Evolutionary conservation across 169 alveolate genomes (phyloP).

Genomic region (Toxoplasma gondii): DNA sequence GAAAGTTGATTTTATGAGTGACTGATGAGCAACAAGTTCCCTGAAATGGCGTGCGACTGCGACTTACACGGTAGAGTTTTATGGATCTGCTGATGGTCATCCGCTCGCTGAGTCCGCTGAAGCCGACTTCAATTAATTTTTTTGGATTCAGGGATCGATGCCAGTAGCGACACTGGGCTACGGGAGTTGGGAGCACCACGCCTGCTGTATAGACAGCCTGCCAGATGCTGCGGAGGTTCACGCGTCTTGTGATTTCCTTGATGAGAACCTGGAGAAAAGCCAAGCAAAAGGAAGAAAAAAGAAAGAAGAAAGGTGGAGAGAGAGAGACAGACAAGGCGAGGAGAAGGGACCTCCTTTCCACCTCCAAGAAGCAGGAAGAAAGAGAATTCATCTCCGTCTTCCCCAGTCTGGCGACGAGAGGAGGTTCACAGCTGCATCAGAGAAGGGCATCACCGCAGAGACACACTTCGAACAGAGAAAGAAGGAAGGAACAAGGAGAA

Average conservation of each 20-base stretch:
- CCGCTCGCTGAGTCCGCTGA: constrained; percentile 82
- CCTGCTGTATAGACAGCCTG: constrained; percentile 94
- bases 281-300: neutral
- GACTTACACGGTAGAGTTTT: constrained; percentile 85
- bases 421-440: no score
- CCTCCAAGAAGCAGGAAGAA: no score
- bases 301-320: neutral
- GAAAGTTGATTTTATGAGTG: no score
- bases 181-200: constrained; percentile 94
- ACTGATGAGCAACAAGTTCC: no score
- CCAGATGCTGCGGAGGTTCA: constrained; percentile 93
- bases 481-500: no score
- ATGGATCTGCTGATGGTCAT: constrained; percentile 91
- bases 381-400: no score
- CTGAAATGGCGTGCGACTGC: no score
- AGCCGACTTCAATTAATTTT: constrained; percentile 81
- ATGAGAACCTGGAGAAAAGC: constrained; percentile 78
- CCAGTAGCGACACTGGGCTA: constrained; percentile 89
- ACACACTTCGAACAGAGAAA: no score
- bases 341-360: no score
- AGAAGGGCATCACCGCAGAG: no score
- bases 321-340: no score
- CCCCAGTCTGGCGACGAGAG: no score
- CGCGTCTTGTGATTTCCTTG: constrained; percentile 98
- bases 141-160: constrained; percentile 85